Evolutionary conservation across 2,329 filamentous ascomycete species (phyloP).

Genomic region (Alternaria dauci): DNA sequence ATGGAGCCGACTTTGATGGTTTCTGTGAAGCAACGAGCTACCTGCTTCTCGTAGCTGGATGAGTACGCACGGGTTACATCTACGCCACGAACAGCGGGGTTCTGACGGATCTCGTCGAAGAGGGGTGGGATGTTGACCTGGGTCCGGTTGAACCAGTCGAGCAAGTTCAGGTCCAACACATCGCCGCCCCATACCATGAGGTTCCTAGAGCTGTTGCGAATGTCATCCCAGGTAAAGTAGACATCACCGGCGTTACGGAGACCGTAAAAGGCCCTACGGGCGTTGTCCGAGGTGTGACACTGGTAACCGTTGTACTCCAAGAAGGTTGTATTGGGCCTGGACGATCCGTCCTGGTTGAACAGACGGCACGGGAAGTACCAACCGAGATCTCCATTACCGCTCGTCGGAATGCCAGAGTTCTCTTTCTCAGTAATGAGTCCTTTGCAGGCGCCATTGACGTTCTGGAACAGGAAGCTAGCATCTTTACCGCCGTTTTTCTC

Average conservation of each 20-base stretch:
- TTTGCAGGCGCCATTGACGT: slow-evolving; percentile 97
- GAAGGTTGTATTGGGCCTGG: slow-evolving; percentile 74
- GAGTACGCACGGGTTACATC: slow-evolving; percentile 92
- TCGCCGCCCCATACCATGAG: slow-evolving; percentile 93
- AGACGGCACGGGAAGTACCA: slow-evolving; percentile 97
- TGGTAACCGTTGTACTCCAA: slow-evolving; percentile 83
- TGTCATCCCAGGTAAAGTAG: slow-evolving; percentile 94
- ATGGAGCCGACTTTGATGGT: slow-evolving; percentile 96
- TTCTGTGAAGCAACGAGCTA: slow-evolving; percentile 87
- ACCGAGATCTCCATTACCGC: slow-evolving; percentile 73
- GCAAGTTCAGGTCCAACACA: slow-evolving; percentile 86
- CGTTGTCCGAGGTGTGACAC: slow-evolving; percentile 79
- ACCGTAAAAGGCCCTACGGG: slow-evolving; percentile 78
- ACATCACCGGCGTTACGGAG: slow-evolving; percentile 80
- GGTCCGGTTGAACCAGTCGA: slow-evolving; percentile 86
- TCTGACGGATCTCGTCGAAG: slow-evolving; percentile 82
- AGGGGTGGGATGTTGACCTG: slow-evolving; percentile 78
- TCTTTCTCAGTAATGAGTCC: slow-evolving; percentile 77
- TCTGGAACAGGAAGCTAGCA: slow-evolving; percentile 96
- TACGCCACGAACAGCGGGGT: slow-evolving; percentile 75
- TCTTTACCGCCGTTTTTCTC: slow-evolving; percentile 87
- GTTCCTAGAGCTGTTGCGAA: slow-evolving; percentile 87
- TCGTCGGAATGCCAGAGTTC: slow-evolving; percentile 80
- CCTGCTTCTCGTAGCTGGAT: slow-evolving; percentile 76
- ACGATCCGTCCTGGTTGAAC: slow-evolving; percentile 93